Conservation (phyloP, 768 basidiomycete genomes). For the Arthromyces matolae region DNA sequence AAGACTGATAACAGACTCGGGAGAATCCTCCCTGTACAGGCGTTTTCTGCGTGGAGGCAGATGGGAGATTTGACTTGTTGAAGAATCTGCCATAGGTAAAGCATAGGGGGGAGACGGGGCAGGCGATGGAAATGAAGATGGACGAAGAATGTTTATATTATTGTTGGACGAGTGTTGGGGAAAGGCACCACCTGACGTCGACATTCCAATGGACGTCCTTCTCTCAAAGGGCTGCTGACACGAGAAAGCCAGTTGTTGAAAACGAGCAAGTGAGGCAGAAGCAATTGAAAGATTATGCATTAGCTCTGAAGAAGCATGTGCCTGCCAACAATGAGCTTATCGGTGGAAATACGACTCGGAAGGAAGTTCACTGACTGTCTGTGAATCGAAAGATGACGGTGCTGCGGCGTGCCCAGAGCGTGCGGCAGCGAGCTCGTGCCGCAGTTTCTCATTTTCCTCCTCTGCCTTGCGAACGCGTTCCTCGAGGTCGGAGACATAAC, state of each 20-base stretch:
- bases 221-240: too few relatives aligned
- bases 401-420: constrained; percentile 35
- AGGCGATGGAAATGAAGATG: constrained; percentile 27
- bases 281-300: constrained; percentile 45
- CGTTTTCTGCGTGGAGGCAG: constrained; percentile 27
- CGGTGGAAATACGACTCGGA: constrained; percentile 2
- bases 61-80: constrained; percentile 4
- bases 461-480: constrained; percentile 50
- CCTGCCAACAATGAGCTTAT: constrained; percentile 29
- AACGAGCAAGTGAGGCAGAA: constrained; percentile 48
- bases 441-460: constrained; percentile 49
- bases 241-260: constrained; percentile 47
- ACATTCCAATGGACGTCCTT: constrained; percentile 9
- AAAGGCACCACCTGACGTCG: constrained; percentile 6
- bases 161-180: constrained; percentile 10
- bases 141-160: constrained; percentile 16
- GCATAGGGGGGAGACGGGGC: constrained; percentile 20
- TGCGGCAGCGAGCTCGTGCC: constrained; percentile 43
- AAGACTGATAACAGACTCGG: constrained; percentile 16
- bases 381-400: constrained; percentile 22
- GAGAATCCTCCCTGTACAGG: constrained; percentile 30
- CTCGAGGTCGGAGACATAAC: constrained; percentile 54
- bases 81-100: constrained; percentile 5
- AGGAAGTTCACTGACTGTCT: constrained; percentile 28
- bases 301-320: constrained; percentile 49